Conservation (phyloP, 495 filamentous ascomycete genomes). For the Jackrogersella minutella region DNA sequence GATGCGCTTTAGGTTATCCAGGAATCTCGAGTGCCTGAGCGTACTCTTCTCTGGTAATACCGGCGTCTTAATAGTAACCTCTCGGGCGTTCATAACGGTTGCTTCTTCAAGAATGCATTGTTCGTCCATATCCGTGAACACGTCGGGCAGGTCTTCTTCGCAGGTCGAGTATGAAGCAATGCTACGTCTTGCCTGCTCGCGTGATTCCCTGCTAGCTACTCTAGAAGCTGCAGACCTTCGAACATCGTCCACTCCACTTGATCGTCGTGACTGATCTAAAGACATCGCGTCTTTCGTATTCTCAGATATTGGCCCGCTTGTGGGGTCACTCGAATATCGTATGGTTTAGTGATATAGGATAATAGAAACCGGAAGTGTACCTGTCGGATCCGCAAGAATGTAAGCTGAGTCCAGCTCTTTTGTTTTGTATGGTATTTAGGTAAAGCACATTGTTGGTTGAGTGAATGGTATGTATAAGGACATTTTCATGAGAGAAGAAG, state of each 20-base stretch:
- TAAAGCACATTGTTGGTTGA: conserved; percentile 28
- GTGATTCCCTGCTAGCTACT: conserved; percentile 20
- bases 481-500: conserved; percentile 30
- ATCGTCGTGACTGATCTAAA: conserved; percentile 29
- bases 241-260: conserved; percentile 10
- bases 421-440: conserved; percentile 21
- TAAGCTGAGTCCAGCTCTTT: conserved; percentile 47
- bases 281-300: conserved; percentile 40
- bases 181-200: conserved; percentile 31
- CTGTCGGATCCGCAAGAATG: conserved; percentile 36
- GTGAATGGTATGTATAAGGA: conserved; percentile 15
- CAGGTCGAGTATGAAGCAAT: conserved; percentile 31
- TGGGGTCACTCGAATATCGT: conserved; percentile 14
- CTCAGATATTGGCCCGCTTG: conserved; percentile 19
- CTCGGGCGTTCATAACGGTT: conserved; percentile 39
- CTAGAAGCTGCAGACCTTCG: conserved; percentile 17
- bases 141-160: conserved; percentile 38
- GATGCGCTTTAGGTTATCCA: conserved; percentile 53
- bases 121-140: conserved; percentile 42
- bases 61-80: conserved; percentile 42
- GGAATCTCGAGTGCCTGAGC: conserved; percentile 52
- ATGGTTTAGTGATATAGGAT: conserved; percentile 14
- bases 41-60: conserved; percentile 53
- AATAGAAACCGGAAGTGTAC: conserved; percentile 27
- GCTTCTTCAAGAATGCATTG: conserved; percentile 42